Evolutionary conservation across 768 basidiomycete genomes (phyloP), one percentile per base, ranked within the genome.

Genomic region (Krasilnikovozyma curviuscula): DNA sequence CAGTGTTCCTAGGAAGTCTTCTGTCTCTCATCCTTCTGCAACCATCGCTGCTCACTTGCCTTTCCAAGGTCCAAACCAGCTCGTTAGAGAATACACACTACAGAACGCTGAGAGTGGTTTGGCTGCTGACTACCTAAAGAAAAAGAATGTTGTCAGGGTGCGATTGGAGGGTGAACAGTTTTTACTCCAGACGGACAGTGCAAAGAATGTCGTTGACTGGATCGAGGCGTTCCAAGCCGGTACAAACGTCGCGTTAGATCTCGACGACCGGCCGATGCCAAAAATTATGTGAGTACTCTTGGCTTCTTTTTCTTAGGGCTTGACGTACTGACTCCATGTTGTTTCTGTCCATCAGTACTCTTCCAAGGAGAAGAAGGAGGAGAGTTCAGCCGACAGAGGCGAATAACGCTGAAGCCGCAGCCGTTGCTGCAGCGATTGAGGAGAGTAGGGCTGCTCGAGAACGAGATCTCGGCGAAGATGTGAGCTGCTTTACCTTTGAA

Each of bases 91-190:
- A 44, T 95, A 93, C 60, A 77, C 82, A 19, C 68, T 95, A 63
- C 85, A 91, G 63, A 65, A 81, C 56, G 85, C 86, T 7, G 89
- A 95, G 69, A 85, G 83, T 52, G 93, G 93, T 19, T 63, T 98
- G 31, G 93, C 85, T 28, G 86, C 83, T 50, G 93, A 98, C 63
- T 98, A 98, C 65, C 31, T 76, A 54, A 97, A 97, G 71, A 70
- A 88, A 54, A 80, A 76, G 69, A 83, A 97, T 62, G 91, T 97
- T 38, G 86, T 97, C 29, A 72, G 93, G 19, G 75, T 97, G 25
- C 67, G 91, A 49, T 68, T 86, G 54, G 86, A 93, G 62, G 93
- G 91, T 12, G 84, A 97, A 68, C 93, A 98, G 67, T 98, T 98
- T 65, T 68, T 98, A 56, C 58, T 98, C 56, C 91, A 98, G 66